Conservation (phyloP, 306 rosid species). For the Cercis canadensis region DNA sequence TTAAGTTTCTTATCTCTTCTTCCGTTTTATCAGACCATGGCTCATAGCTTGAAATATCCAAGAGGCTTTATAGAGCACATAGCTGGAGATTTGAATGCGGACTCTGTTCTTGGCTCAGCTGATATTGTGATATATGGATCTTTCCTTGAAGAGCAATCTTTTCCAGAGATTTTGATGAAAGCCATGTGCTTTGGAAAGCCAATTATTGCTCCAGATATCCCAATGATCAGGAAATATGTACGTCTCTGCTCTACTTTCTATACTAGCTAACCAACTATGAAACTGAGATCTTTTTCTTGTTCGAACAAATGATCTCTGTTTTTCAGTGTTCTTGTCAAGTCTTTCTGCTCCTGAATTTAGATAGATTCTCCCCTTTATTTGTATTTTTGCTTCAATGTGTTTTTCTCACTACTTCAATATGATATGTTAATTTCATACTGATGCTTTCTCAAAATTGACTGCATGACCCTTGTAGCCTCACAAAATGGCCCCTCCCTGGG, state of each 20-base stretch:
- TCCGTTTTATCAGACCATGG: conserved; percentile 68
- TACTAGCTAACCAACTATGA: conserved; percentile 1
- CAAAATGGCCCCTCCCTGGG: not conserved
- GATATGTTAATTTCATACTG: not conserved
- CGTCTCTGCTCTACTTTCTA: conserved; percentile 39
- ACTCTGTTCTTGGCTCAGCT: conserved; percentile 59
- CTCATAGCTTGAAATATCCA: conserved; percentile 77
- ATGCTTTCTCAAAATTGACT: conserved; percentile 3
- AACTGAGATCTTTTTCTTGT: not conserved
- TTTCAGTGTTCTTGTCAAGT: not conserved
- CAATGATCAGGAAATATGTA: conserved; percentile 85
- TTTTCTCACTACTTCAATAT: not conserved
- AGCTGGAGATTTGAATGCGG: conserved; percentile 64
- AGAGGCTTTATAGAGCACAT: conserved; percentile 70
- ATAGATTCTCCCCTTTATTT: not conserved
- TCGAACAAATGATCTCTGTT: not conserved
- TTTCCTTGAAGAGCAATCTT: conserved; percentile 76
- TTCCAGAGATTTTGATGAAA: conserved; percentile 81
- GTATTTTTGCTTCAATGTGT: not conserved
- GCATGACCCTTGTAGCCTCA: not conserved
- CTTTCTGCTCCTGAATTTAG: not conserved
- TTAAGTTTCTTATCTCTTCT: conserved; percentile 38
- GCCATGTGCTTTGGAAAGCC: conserved; percentile 96
- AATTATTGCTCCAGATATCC: conserved; percentile 82
- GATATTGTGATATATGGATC: conserved; percentile 91